Base-by-base conservation (phyloP, 163 green algal genomes). In the Smithsoniella earleae region DNA sequence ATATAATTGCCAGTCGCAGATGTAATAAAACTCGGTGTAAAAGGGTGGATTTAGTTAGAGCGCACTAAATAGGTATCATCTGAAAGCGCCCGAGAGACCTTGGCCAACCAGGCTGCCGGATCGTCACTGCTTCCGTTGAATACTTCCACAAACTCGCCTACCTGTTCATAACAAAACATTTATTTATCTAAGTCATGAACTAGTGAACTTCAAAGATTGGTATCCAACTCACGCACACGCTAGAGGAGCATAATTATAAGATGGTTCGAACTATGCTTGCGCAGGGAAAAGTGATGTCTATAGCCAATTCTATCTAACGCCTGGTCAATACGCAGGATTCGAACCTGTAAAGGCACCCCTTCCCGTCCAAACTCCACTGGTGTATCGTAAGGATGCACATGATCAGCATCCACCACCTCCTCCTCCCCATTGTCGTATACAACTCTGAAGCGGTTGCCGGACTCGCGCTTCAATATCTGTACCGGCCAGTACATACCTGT, bases 361-460 rank as follows among this genome's bases (percentile, higher is more conserved):
- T 86, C 83, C 28, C 80, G 46, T 25, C 83, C 83, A 76, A 86
- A 89, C 1, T 78, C 77, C 33, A 86, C 74, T 3, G 83, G 83
- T 34, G 77, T 46, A 22, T 79, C 46, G n/a, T 49, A 30, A 20
- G 78, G 77, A 4, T 79, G 78, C 20, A 85, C 73, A 72, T 83
- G 77, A 44, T 85, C 79, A 52, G 27, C n/a, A 40, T 82, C 40
- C 13, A 81, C 74, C 28, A 77, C 66, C 27, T 85, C 81, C 13
- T 43, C 30, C 22, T 86, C 80, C 18, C 79, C 80, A 62, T 89
- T 89, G 69, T 89, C 84, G 64, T 89, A 89, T 43, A 80, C 52
- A 13, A 89, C 81, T 55, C 52, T 64, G 36, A 72, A 62, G 13
- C 78, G 73, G 16, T 63, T 64, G n/a, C 36, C 62, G 45, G 28